phyloP scores from a whole-genome alignment of 2,329 filamentous ascomycete genomes.

The Atkinsonella hypoxylon region DNA sequence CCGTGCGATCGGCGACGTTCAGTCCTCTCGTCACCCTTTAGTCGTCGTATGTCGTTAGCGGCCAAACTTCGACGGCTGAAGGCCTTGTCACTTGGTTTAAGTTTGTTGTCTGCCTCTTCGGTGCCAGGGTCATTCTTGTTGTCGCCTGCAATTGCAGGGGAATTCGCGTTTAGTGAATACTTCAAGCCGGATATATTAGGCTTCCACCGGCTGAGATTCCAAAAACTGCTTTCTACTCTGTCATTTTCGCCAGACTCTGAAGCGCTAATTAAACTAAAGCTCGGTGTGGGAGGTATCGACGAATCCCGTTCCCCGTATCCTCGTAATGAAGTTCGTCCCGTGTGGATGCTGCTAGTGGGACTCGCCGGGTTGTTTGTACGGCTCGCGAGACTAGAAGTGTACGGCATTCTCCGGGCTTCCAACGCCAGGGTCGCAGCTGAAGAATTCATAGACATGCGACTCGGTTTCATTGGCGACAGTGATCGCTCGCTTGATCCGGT shows the following conservation, averaged over 20 bases:
- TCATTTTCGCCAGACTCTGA: slow-evolving; percentile 26
- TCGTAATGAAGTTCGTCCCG: slow-evolving; percentile 15
- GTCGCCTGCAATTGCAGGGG: slow-evolving; percentile 11
- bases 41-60: slow-evolving; percentile 15
- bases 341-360: slow-evolving; percentile 24
- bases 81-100: slow-evolving; percentile 22
- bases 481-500: slow-evolving; percentile 40
- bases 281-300: slow-evolving; percentile 37
- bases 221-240: slow-evolving; percentile 36
- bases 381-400: slow-evolving; percentile 18
- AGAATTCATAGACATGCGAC: slow-evolving; percentile 23
- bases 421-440: slow-evolving; percentile 29
- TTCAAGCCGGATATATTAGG: slow-evolving; percentile 25
- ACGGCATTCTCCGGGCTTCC: slow-evolving; percentile 34
- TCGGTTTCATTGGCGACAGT: slow-evolving; percentile 38
- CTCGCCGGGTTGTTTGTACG: slow-evolving; percentile 21
- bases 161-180: slow-evolving; percentile 15
- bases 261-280: slow-evolving; percentile 36
- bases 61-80: slow-evolving; percentile 20
- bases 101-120: slow-evolving; percentile 15
- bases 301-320: slow-evolving; percentile 14
- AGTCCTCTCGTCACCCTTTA: slow-evolving; percentile 14
- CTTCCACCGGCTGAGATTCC: slow-evolving; percentile 45
- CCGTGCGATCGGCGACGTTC: slow-evolving; percentile 20
- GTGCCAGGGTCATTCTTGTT: slow-evolving; percentile 9